Base-by-base conservation (phyloP, 2,329 filamentous ascomycete genomes). In the Epichloe baconii region DNA sequence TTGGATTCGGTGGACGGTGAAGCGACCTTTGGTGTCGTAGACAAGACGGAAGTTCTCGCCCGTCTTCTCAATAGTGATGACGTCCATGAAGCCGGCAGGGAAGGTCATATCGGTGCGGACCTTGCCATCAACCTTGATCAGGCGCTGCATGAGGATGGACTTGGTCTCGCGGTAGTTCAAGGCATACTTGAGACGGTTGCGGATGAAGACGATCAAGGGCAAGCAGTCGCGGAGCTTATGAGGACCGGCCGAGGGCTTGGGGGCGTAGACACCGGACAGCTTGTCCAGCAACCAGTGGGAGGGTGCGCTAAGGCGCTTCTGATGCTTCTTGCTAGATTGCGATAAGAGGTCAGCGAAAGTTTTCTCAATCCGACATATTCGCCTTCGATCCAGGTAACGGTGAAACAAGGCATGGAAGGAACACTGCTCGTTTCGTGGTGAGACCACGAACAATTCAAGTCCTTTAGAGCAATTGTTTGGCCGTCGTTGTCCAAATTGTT, bases 241-340 rank as follows among this genome's bases (percentile, higher is more conserved):
- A 76, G 93, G 93, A 88, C 93, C 93, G 65, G 81, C 70, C 59
- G 81, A 83, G 60, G 83, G 78, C 68, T 71, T 71, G 66, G 83
- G 83, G 64, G 81, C 83, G 70, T 86, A 91, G 76, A 81, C 79
- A 72, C 93, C 93, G 75, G 89, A 95, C 72, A 98, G 83, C 78
- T 98, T 98, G 88, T 98, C 93, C 74, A 98, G 82, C 72, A 98
- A 88, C 93, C 93, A 98, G 86, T 97, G 93, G 74, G 87, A 94
- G 71, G 93, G 93, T 73, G 93, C 93, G 78, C 87, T 93, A 72
- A 97, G 83, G 82, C 93, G 90, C 90, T 98, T 97, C 78, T 97
- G 91, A 79, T 98, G 93, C 86, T 96, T 96, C 83, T 93, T 94
- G 77, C 86, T 90, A 69, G 68, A 61, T 43, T n/a, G 36, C 38